Conservation (phyloP, 169 alveolate genomes). For the Toxoplasma gondii region DNA sequence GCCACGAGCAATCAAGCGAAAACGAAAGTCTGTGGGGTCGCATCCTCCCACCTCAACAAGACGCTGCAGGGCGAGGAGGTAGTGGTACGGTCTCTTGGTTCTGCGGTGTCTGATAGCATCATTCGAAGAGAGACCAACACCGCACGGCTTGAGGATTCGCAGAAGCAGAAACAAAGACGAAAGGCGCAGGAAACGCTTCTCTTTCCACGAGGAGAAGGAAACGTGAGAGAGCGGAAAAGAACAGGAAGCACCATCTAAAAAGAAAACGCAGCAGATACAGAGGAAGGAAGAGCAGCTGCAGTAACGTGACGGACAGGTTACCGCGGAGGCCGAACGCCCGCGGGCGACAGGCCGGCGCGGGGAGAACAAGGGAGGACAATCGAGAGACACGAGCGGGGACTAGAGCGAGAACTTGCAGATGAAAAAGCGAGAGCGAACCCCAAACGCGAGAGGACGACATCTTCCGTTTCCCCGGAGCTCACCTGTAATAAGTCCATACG, state of each 20-base stretch:
- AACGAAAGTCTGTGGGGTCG: slow-evolving; percentile 83
- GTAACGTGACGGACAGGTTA: no score
- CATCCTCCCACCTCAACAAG: slow-evolving; percentile 80
- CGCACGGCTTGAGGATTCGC: not conserved
- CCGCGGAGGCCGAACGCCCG: no score
- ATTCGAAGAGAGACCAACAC: not conserved
- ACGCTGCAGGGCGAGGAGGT: slow-evolving; percentile 77
- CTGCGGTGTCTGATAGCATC: slow-evolving; percentile 66
- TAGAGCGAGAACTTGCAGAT: not conserved
- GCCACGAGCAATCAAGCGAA: slow-evolving; percentile 76
- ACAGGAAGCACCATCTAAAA: no score
- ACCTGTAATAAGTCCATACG: slow-evolving; percentile 80
- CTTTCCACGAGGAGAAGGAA: no score
- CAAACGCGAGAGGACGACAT: not conserved
- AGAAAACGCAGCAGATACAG: no score
- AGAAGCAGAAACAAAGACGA: not conserved
- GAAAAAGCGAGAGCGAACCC: not conserved
- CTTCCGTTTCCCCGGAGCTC: not conserved
- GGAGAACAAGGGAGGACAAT: no score
- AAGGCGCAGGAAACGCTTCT: not conserved
- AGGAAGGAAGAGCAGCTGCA: no score
- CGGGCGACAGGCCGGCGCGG: no score
- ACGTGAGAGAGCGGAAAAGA: no score
- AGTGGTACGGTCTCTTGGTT: slow-evolving; percentile 80
- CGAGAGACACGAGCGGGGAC: no score